Evolutionary conservation across 2,329 filamentous ascomycete species (phyloP).

Genomic region (Trichoderma sp.): DNA sequence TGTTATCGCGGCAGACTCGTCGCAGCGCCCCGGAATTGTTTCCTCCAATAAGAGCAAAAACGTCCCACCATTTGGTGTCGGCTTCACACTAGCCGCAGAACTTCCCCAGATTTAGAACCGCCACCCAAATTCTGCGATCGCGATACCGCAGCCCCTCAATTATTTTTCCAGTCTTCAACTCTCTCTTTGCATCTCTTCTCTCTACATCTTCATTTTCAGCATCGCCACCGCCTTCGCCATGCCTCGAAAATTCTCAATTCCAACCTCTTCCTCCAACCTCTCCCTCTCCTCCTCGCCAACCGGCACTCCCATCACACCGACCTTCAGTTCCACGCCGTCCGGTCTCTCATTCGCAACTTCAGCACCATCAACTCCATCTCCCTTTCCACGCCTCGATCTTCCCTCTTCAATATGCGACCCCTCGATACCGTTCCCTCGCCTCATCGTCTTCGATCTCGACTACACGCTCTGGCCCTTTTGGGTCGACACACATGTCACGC

Average conservation of each 20-base stretch:
- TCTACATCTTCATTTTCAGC: neutral
- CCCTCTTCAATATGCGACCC: conserved; percentile 51
- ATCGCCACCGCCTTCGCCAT: neutral
- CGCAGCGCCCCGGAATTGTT: too few species aligned
- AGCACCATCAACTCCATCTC: conserved; percentile 1
- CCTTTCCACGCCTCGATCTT: conserved; percentile 23
- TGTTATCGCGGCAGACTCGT: too few species aligned
- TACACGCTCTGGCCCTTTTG: conserved; percentile 99
- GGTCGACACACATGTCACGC: conserved; percentile 87
- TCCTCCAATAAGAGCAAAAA: too few species aligned
- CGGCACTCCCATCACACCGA: conserved; percentile 32
- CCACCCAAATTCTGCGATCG: neutral
- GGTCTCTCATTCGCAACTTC: neutral
- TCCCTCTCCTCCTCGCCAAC: conserved; percentile 25
- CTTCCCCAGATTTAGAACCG: neutral
- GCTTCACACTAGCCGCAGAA: neutral
- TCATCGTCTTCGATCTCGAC: conserved; percentile 93
- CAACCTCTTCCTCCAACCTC: conserved; percentile 22
- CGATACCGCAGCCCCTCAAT: neutral
- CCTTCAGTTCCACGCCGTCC: conserved; percentile 28
- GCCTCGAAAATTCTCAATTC: conserved; percentile 16
- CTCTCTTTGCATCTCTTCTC: neutral
- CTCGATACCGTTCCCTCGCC: conserved; percentile 67
- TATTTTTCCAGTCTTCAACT: neutral
- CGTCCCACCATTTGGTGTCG: too few species aligned